Base-by-base conservation (phyloP, 345 rosid species). In the Clarkia xantiana region DNA sequence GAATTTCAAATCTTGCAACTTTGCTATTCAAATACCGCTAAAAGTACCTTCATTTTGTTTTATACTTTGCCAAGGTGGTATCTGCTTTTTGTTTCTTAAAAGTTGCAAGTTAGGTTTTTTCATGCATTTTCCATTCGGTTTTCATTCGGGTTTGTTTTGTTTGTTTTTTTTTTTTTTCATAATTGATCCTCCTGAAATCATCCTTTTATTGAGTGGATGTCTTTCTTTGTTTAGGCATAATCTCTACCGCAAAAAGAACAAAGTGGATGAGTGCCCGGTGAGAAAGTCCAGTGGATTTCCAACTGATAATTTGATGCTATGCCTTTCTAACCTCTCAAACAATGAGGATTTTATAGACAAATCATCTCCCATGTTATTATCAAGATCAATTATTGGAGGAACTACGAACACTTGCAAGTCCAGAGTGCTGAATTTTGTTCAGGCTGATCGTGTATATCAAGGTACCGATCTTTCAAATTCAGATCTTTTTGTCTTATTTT, bases 321-420 rank as follows among this genome's bases (percentile, higher is more conserved):
- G 55, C 58, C 78, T 91, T 36, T 65, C 69, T 1, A 75, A 61
- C 51, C 40, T 71, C 61, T 62, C 78, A 45, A 75, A 52, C 46
- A 67, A 59, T 44, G 96, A 77, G 61, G 87, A 81, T 51, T 65
- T 76, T 62, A 75, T 73, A 65, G 82, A 87, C 25, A 94, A 80
- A 46, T 40, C 47, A 9, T 55, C 47, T 43, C 45, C 49, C 13
- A 68, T 53, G 59, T 63, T 63, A 44, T 71, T 91, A 49, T 84
- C 94, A 10, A 91, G 82, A 71, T 91, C 93, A 29, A 65, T 86
- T 55, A 43, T 78, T 13, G 77, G 84, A 65, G 99, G 95, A 56
- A 87, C 76, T 62, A 72, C 76, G 71, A 91, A 87, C 61, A 68
- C 63, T 40, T 70, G 64, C 82, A 91, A 87, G 81, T 76, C 60